Base-by-base conservation (phyloP, 352 stramenopile genomes). In the Phytopythium oedochilum region DNA sequence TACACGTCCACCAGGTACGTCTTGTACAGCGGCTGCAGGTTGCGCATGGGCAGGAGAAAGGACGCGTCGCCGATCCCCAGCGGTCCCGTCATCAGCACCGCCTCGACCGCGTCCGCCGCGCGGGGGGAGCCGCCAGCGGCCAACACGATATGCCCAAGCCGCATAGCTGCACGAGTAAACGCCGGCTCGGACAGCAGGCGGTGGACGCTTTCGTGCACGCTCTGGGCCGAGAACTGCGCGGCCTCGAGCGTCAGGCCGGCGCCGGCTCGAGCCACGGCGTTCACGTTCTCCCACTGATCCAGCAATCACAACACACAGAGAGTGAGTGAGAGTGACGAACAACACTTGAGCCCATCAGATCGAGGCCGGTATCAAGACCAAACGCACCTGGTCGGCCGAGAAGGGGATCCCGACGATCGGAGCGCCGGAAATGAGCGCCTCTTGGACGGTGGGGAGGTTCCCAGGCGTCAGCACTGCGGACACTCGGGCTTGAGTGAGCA, bases 1-100 rank as follows among this genome's bases (percentile, higher is more conserved):
- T 93, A 93, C 48, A 93, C 85, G 57, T 93, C 85, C 59, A 95
- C 71, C 14, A 95, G 67, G 60, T 83, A 92, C 61, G 75, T 90
- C 70, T 89, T 91, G 77, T 89, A 85, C 17, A 92, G 64, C 32
- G 79, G 75, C 66, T 92, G 81, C 46, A 74, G 52, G 56, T 80
- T 87, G 55, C 67, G 68, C 44, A 67, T 71, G 0, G 82, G 75
- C 39, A 90, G 42, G 32, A 87, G 50, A 44, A 87, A 75, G 45
- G 26, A 44, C 17, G 72, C 53, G 46, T 78, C 82, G 50, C 88
- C 78, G 45, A 84, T 59, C 8, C 75, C 63, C 10, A 4, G n/a
- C 20, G 34, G 47, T 0, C 29, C 22, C 31, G 34, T 29, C n/a
- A 43, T 4, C 11, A 53, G 47, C 29, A 92, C 71, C 1, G 73